Conservation (phyloP, 495 filamentous ascomycete genomes). For the Xylaria grammica region DNA sequence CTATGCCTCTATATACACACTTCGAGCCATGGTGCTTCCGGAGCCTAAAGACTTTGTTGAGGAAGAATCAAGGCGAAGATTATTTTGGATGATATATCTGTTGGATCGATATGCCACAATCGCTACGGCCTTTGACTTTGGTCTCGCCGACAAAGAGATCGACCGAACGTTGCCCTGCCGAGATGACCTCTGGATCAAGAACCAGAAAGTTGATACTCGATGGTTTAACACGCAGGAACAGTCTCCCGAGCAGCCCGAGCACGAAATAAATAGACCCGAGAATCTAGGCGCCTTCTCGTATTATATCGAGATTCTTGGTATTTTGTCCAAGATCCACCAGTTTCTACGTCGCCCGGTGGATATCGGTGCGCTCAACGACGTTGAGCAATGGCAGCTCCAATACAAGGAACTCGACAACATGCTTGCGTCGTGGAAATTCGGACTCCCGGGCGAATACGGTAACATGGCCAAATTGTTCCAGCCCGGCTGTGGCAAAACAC, state of each 20-base stretch:
- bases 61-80: conserved; percentile 77
- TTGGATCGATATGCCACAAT: conserved; percentile 88
- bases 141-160: conserved; percentile 84
- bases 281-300: conserved; percentile 85
- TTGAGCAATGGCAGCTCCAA: conserved; percentile 84
- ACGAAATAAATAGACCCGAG: conserved; percentile 71
- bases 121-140: conserved; percentile 88
- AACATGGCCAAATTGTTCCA: conserved; percentile 77
- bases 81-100: conserved; percentile 94
- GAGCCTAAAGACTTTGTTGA: conserved; percentile 86
- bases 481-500: conserved; percentile 63
- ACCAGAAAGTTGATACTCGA: conserved; percentile 79
- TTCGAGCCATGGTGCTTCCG: conserved; percentile 79
- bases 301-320: conserved; percentile 84
- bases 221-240: conserved; percentile 70
- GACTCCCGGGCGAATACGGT: conserved; percentile 78
- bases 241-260: conserved; percentile 51
- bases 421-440: conserved; percentile 81
- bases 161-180: conserved; percentile 84
- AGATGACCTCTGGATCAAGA: conserved; percentile 82
- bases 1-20: conserved; percentile 82
- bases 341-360: conserved; percentile 89
- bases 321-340: conserved; percentile 81
- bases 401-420: conserved; percentile 83
- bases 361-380: conserved; percentile 80